Conservation (phyloP, 1,284 basidiomycete species). For the Pseudozyma tsukubaensis region DNA sequence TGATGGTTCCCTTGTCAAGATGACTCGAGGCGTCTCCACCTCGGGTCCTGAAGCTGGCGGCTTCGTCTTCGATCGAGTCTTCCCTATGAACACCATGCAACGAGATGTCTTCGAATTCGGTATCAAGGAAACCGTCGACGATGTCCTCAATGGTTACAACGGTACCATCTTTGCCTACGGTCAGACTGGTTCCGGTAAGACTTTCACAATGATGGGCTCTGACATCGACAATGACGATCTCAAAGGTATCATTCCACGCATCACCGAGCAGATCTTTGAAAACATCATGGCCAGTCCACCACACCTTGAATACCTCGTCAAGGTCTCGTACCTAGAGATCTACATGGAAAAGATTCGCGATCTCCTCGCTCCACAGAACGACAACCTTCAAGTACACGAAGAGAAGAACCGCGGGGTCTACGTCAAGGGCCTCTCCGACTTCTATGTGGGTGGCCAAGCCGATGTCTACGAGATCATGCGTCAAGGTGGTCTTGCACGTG, state of each 20-base stretch:
- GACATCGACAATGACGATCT: conserved; percentile 83
- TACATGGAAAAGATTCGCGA: conserved; percentile 97
- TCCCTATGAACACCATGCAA: conserved; percentile 91
- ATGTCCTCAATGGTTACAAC: conserved; percentile 99
- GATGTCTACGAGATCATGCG: conserved; percentile 99
- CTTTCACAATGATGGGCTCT: conserved; percentile 75
- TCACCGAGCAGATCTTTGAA: conserved; percentile 98
- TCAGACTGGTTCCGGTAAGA: conserved; percentile 82
- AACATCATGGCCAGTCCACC: conserved; percentile 95
- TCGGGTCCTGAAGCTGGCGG: conserved; percentile 76
- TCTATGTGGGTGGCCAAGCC: conserved; percentile 81
- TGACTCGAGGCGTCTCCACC: conserved; percentile 60
- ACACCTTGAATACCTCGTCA: conserved; percentile 97
- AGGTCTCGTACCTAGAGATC: conserved; percentile 99
- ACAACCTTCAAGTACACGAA: conserved; percentile 98
- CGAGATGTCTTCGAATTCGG: conserved; percentile 98
- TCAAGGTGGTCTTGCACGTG: conserved; percentile 88
- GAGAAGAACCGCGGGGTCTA: conserved; percentile 98
- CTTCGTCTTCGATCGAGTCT: conserved; percentile 97
- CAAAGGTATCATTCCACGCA: conserved; percentile 97
- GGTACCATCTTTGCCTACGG: conserved; percentile 92
- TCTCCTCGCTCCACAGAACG: conserved; percentile 94
- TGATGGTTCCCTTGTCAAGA: conserved; percentile 83
- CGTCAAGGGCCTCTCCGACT: conserved; percentile 96
- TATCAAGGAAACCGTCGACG: conserved; percentile 80